Base-by-base conservation (phyloP, 2,329 filamentous ascomycete species). In the Talaromyces funiculosus region DNA sequence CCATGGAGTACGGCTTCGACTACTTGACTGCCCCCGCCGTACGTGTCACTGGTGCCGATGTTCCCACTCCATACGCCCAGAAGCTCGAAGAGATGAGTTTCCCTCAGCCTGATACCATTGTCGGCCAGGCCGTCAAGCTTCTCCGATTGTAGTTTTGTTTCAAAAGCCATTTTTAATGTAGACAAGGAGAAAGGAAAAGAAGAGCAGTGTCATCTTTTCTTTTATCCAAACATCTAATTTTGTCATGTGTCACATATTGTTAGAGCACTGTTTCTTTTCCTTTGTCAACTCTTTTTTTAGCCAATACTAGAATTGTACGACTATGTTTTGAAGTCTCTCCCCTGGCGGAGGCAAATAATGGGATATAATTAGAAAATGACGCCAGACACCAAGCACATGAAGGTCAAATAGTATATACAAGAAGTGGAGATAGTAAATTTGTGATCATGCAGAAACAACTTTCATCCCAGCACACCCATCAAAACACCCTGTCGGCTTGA, bases 1-100 rank as follows among this genome's bases (percentile, higher is more conserved):
- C 91, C 65, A 96, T 96, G 89, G 94, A 99, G 81, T 99, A 97
- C 78, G 92, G 86, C 65, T 99, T 97, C 74, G 94, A 99, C 81
- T 97, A 96, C 82, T 88, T 99, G 66, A 88, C 97, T 72, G 91
- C 92, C 60, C 94, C 94, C 53, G 94, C 92, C 64, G 89, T 93
- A 77, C 88, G 94, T 77, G 87, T 99, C 71, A 97, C 94, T 62
- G 94, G 94, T 75, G 93, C 94, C 66, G 94, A 99, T 77, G 94
- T 99, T 12, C 94, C 94, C 54, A 99, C 94, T 7, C 94, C 94
- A 38, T 97, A 99, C 75, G 93, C 94, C 62, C 83, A 88, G 78
- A 90, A 90, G 75, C 85, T 99, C 61, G 94, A 99, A 84, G 87
- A 94, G 79, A 89, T 99, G 90, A 84, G 84, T 71, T 99, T 99